Evolutionary conservation across 305 asterid genomes (phyloP).

Genomic region (Withania somnifera): DNA sequence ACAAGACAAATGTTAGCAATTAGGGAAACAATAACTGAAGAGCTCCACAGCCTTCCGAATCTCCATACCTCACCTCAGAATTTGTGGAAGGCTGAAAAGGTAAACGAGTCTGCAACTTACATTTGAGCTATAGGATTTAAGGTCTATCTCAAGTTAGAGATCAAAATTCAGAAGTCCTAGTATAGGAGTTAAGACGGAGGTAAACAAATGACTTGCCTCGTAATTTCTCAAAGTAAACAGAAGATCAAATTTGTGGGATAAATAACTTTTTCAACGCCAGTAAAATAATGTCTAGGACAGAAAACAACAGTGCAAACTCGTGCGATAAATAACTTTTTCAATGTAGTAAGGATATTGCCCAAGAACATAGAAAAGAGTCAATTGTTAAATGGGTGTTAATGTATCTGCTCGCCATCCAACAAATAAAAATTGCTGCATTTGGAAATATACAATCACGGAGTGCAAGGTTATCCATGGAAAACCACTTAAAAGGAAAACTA

Average conservation of each 20-base stretch:
- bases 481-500: conserved; percentile 12
- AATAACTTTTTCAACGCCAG: background rate
- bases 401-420: background rate
- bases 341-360: background rate
- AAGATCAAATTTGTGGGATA: background rate
- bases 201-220: background rate
- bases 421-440: background rate
- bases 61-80: background rate
- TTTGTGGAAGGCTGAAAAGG: no score
- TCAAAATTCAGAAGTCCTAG: conserved; percentile 4
- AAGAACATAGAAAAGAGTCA: no score
- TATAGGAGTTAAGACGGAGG: background rate
- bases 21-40: background rate
- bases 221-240: background rate
- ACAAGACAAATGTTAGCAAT: background rate
- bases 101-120: background rate
- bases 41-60: background rate
- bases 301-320: background rate
- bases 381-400: background rate
- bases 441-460: background rate
- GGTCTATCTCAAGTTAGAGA: conserved; percentile 22
- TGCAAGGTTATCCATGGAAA: background rate
- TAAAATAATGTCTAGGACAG: background rate
- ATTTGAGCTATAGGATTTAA: background rate
- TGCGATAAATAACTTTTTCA: background rate